phyloP scores from a whole-genome alignment of 1,284 basidiomycete species.

The Marasmius fiardii region DNA sequence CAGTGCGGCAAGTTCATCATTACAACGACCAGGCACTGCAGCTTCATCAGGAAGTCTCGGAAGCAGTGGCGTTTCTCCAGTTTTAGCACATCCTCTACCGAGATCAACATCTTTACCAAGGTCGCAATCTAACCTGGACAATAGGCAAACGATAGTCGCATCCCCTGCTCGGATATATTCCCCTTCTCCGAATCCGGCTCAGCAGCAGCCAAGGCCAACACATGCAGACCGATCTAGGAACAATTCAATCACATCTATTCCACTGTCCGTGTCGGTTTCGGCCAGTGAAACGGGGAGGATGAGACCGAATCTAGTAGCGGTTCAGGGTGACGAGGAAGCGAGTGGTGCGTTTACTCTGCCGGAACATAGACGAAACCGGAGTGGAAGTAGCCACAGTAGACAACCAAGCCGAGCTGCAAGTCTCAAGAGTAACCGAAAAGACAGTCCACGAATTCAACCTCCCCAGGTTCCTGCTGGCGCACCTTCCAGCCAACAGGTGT shows the following conservation, averaged over 20 bases:
- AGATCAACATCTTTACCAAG: slow-evolving; percentile 41
- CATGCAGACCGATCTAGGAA: slow-evolving; percentile 5
- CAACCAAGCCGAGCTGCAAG: slow-evolving; percentile 6
- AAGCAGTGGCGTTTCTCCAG: slow-evolving; percentile 16
- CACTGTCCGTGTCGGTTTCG: slow-evolving; percentile 12
- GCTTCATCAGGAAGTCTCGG: slow-evolving; percentile 3
- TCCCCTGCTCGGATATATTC: slow-evolving; percentile 15
- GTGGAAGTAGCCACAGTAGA: slow-evolving; percentile 1
- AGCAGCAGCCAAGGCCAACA: neutral
- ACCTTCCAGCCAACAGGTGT: neutral
- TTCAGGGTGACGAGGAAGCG: slow-evolving; percentile 4
- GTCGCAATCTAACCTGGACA: slow-evolving; percentile 25
- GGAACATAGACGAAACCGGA: slow-evolving; percentile 2
- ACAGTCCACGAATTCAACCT: slow-evolving; percentile 8
- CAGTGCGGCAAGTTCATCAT: slow-evolving; percentile 10
- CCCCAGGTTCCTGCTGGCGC: neutral
- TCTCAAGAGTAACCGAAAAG: slow-evolving; percentile 4
- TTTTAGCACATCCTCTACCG: slow-evolving; percentile 34
- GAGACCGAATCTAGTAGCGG: slow-evolving; percentile 10
- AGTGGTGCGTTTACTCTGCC: neutral
- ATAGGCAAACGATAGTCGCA: slow-evolving; percentile 20
- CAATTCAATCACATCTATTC: slow-evolving; percentile 11
- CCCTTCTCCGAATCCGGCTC: neutral
- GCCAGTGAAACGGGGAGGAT: slow-evolving; percentile 1
- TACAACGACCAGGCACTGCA: slow-evolving; percentile 4